These are phyloP conservation scores for Coniella vitis DNA, from an alignment of 2,329 filamentous ascomycete species.

Conservation along the genomic window DNA sequence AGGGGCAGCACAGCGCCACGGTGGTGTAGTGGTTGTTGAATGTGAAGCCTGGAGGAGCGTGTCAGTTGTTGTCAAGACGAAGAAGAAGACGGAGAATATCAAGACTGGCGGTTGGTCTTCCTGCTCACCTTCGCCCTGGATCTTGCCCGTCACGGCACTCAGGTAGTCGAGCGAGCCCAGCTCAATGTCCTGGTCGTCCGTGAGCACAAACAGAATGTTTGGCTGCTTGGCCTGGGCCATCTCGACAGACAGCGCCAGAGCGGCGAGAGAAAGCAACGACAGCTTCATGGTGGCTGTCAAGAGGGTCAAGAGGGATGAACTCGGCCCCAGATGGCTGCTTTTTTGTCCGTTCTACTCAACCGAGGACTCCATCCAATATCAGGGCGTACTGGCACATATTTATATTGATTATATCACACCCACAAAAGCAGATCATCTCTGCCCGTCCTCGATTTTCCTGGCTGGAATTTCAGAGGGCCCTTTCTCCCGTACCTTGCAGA, in stretches of 20 bases:
- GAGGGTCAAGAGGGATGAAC: background rate
- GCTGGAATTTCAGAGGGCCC: too few species aligned
- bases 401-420: too few species aligned
- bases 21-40: constrained; percentile 51
- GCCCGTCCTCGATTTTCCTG: too few species aligned
- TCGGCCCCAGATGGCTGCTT: too few species aligned
- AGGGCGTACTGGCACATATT: too few species aligned
- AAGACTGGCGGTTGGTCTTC: too few species aligned
- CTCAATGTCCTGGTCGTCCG: constrained; percentile 16
- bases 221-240: constrained; percentile 14
- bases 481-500: too few species aligned
- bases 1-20: constrained; percentile 55
- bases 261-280: constrained; percentile 8
- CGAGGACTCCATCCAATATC: too few species aligned
- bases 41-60: constrained; percentile 5
- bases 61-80: constrained; percentile 1
- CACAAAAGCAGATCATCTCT: too few species aligned
- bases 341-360: too few species aligned
- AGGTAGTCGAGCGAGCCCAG: constrained; percentile 12
- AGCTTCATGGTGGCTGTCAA: constrained; percentile 9
- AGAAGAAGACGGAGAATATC: too few species aligned
- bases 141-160: constrained; percentile 5
- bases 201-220: constrained; percentile 14
- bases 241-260: constrained; percentile 9
- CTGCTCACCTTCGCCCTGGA: constrained; percentile 11